Conservation (phyloP, 2,329 filamentous ascomycete species). For the Laburnicola sp. region DNA sequence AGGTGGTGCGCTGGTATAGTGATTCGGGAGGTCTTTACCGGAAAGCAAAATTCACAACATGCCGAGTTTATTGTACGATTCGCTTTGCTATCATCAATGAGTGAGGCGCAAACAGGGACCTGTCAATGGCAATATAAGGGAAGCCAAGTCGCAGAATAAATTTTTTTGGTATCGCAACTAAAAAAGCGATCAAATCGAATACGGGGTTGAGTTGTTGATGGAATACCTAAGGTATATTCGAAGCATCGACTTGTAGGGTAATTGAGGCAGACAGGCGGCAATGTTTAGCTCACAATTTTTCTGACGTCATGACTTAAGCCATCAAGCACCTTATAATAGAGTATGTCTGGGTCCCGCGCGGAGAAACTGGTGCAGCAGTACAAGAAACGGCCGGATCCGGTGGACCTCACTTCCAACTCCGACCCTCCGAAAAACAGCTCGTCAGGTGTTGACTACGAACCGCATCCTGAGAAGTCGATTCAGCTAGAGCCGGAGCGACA, state of each 20-base stretch:
- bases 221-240: neutral
- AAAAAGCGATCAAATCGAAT: too few species aligned
- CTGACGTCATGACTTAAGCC: constrained; percentile 2
- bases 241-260: neutral
- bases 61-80: too few species aligned
- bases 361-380: constrained; percentile 16
- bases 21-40: too few species aligned
- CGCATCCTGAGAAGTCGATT: constrained; percentile 26
- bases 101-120: too few species aligned
- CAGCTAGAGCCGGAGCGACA: constrained; percentile 32
- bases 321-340: neutral
- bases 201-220: too few species aligned
- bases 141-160: too few species aligned
- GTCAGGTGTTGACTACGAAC: constrained; percentile 37
- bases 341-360: constrained; percentile 13
- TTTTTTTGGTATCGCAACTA: too few species aligned
- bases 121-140: too few species aligned
- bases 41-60: too few species aligned
- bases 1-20: too few species aligned
- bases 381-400: constrained; percentile 30
- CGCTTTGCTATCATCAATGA: too few species aligned
- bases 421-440: constrained; percentile 32
- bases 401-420: constrained; percentile 33
- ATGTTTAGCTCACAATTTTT: neutral
- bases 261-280: neutral